A percentile compares a stretch with the other conserved stretches of the same genome.
phyloP scores from a whole-genome alignment of 2,329 filamentous ascomycete species.

The Teratosphaeria epicoccoides region DNA sequence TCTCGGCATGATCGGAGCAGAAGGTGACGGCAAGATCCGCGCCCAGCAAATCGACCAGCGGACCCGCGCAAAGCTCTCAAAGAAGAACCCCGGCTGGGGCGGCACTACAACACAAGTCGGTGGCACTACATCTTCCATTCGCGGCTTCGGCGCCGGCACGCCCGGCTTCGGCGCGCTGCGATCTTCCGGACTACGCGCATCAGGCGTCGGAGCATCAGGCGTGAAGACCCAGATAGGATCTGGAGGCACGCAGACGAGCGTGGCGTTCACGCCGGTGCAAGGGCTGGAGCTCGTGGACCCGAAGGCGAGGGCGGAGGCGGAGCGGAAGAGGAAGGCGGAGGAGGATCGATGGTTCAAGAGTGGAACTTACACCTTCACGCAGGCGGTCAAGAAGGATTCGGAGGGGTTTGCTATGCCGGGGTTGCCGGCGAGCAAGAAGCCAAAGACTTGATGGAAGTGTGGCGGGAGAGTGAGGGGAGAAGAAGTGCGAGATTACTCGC shows the following conservation, averaged over 20 bases:
- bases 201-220: conserved; percentile 57
- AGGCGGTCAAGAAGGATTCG: conserved; percentile 47
- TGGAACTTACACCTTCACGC: conserved; percentile 76
- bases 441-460: conserved; percentile 9
- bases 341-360: conserved; percentile 96
- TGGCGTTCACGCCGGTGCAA: conserved; percentile 90
- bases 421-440: conserved; percentile 62
- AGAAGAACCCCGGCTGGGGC: conserved; percentile 95
- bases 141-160: conserved; percentile 50
- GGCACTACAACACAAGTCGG: conserved; percentile 43
- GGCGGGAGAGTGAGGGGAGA: neutral
- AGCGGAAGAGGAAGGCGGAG: conserved; percentile 82
- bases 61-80: conserved; percentile 83
- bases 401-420: conserved; percentile 75
- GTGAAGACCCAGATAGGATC: conserved; percentile 29
- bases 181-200: conserved; percentile 66
- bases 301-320: conserved; percentile 77
- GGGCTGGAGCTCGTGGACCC: conserved; percentile 92
- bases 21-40: conserved; percentile 80
- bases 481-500: too few relatives aligned
- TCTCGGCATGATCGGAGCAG: conserved; percentile 87
- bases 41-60: conserved; percentile 83
- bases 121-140: conserved; percentile 69
- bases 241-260: conserved; percentile 55
- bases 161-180: conserved; percentile 62